phyloP scores from a whole-genome alignment of 148 eudicot species.

The Suaeda aralocaspica region DNA sequence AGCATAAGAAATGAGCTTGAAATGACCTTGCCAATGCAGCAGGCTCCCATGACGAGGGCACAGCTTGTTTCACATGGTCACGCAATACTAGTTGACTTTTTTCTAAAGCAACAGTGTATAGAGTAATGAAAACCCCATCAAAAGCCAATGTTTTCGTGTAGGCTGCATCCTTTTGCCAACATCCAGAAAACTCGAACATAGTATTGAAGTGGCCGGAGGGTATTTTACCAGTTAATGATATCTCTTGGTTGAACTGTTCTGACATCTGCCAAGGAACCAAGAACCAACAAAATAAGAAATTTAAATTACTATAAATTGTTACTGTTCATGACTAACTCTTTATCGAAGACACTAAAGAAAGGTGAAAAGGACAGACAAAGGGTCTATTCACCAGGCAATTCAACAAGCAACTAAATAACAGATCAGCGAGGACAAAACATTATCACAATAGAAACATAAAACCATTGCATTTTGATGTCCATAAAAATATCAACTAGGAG shows the following conservation, averaged over 20 bases:
- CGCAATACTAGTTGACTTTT: constrained; percentile 76
- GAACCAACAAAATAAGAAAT: constrained; percentile 12
- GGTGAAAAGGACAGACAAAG: background rate
- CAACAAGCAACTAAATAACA: constrained; percentile 3
- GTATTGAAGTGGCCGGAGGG: constrained; percentile 92
- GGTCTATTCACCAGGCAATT: background rate
- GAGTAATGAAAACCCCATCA: constrained; percentile 86
- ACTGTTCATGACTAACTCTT: background rate
- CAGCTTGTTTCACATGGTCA: constrained; percentile 87
- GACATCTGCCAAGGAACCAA: constrained; percentile 62
- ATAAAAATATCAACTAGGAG: background rate
- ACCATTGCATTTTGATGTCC: background rate
- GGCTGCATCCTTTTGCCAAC: constrained; percentile 97
- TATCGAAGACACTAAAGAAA: constrained; percentile 3
- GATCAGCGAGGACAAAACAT: background rate
- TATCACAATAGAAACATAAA: background rate
- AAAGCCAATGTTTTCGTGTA: constrained; percentile 84
- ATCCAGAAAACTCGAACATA: constrained; percentile 91
- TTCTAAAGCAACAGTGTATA: constrained; percentile 83
- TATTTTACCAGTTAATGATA: constrained; percentile 89
- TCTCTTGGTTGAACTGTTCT: constrained; percentile 90
- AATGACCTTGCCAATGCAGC: constrained; percentile 83
- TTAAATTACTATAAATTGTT: background rate
- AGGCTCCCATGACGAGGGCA: constrained; percentile 97
- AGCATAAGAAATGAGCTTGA: constrained; percentile 5